Evolutionary conservation across 345 rosid genomes (phyloP), one percentile per base, ranked within the genome.

Genomic region (Hibiscus trionum): DNA sequence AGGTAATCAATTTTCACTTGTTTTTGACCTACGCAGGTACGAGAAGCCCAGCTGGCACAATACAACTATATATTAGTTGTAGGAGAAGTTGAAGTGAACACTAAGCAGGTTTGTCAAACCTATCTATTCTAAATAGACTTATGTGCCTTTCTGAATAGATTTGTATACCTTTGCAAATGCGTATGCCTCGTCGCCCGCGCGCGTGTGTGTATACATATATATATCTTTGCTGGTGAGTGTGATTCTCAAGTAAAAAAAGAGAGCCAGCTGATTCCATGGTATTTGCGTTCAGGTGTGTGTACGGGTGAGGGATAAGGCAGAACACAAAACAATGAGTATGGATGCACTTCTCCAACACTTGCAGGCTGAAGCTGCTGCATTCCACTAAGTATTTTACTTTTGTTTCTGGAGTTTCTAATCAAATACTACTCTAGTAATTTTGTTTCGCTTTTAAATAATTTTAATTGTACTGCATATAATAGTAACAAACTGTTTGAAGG

Each of bases 41-140:
- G 93, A 59, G 97, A 95, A 86, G 98, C 99, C 75, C 98, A 92
- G 84, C 69, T 88, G 75, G 96, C 96, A 2, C 62, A 59, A 73
- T 96, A 85, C 85, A 96, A 91, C 77, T 93, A 82, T 79, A 96
- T 96, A 66, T 80, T 96, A 66, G 98, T 96, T n/a, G 98, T 96
- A 10, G 99, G 99, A 35, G 98, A 93, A 80, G 86, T 84, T 46
- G 99, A 96, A 82, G 79, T 86, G 42, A 75, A 78, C 76, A 85
- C 85, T 15, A 90, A 91, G 79, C 84, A 89, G 99, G 99, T 96
- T 77, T 58, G 93, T 77, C 69, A 35, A 39, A 47, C 56, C 42
- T 14, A 53, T 56, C 14, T 29, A 27, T 27, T 66, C 21, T 26
- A 15, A 50, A 50, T 15, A 50, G 19, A 50, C 5, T 16, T 16